Evolutionary conservation across 2,329 filamentous ascomycete genomes (phyloP), one percentile per base, ranked within the genome.

Genomic region (Beauveria caledonica): DNA sequence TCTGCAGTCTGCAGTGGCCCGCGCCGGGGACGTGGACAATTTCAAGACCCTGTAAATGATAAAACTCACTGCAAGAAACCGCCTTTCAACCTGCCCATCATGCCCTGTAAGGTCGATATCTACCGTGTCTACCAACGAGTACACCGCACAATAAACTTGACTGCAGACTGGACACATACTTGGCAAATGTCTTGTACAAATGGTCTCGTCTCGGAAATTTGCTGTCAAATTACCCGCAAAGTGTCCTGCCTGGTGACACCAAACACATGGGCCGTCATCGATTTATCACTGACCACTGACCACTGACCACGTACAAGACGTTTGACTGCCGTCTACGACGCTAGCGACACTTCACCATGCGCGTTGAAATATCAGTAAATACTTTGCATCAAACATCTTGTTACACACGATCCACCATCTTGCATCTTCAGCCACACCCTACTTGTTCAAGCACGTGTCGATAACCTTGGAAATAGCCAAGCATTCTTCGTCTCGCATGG

Each of bases 401-500:
- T 36, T 36, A 36, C 11, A 36, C 11, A 36, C n/a, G n/a, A n/a
- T n/a, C n/a, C n/a, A 23, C 23, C 23, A 23, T 23, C 23, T 23
- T 4, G 23, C 23, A 23, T 23, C 23, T n/a, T n/a, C n/a, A 23
- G 23, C 23, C 23, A 23, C 13, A 15, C 8, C 21, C 48, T 45
- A 56, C 19, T 60, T 60, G 40, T 51, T 62, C 17, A 56, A 33
- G 29, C 23, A 62, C 3, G 42, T 15, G 25, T 67, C 63, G 4
- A 66, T 29, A 68, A 62, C 10, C 1, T 44, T 58, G 6, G 64
- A 60, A 8, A 63, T 50, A 1, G 64, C 61, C 10, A 77, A 63
- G 54, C 73, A 76, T 62, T 80, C 76, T 63, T 82, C 79, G 21
- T 82, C 80, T 51, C 75, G 73, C 69, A 80, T 75, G 1, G 72